Evolutionary conservation across 306 rosid species (phyloP).

Genomic region (Acacia acuminata): DNA sequence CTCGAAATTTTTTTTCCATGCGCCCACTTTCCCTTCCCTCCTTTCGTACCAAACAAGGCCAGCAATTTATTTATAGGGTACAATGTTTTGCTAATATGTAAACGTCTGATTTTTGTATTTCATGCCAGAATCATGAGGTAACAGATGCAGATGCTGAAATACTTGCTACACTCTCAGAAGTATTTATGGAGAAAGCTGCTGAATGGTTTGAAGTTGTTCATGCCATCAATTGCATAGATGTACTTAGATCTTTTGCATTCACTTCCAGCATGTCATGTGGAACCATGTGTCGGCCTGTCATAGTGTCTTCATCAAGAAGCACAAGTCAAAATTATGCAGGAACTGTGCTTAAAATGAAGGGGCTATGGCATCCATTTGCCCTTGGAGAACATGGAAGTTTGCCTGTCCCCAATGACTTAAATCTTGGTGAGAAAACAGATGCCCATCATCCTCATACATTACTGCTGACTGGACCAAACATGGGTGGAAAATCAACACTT

Average conservation of each 20-base stretch:
- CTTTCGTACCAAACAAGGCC: no score
- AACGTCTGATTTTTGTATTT: conserved; percentile 35
- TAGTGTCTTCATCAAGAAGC: conserved; percentile 51
- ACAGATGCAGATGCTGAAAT: conserved; percentile 82
- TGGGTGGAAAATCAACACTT: conserved; percentile 99
- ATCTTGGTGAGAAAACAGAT: conserved; percentile 69
- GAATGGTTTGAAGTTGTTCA: conserved; percentile 75
- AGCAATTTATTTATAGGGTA: background rate
- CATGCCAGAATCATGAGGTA: conserved; percentile 74
- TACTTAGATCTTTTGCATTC: conserved; percentile 80
- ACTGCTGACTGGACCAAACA: conserved; percentile 93
- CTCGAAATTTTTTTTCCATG: no score
- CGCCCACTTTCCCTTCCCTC: no score
- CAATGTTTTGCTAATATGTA: conserved; percentile 11
- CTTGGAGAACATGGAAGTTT: conserved; percentile 68
- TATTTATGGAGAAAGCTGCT: conserved; percentile 70
- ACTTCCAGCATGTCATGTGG: conserved; percentile 72
- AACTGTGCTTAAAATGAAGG: conserved; percentile 64
- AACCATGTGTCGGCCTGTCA: conserved; percentile 80
- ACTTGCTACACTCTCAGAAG: conserved; percentile 68
- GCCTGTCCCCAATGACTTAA: conserved; percentile 87
- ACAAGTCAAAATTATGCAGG: conserved; percentile 39
- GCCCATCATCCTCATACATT: conserved; percentile 65
- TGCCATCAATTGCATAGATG: conserved; percentile 86
- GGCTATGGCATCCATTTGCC: conserved; percentile 97